phyloP scores from a whole-genome alignment of 108 stramenopile species.

The Nitzschia putrida region DNA sequence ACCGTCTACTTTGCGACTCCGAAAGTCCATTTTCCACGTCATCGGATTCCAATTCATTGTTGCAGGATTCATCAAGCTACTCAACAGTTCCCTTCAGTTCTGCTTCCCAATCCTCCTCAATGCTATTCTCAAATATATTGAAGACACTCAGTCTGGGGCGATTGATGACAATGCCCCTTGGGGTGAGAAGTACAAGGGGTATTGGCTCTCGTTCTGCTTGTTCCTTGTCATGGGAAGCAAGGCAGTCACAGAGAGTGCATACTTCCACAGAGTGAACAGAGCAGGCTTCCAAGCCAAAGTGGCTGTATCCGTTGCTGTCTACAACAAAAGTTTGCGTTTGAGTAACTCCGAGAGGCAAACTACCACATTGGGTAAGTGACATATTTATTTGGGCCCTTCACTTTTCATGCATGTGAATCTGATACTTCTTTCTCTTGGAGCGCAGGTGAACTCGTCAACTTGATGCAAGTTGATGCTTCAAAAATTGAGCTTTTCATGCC shows the following conservation, averaged over 20 bases:
- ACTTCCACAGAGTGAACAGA: conserved; percentile 67
- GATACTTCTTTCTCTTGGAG: neutral
- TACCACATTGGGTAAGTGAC: conserved; percentile 44
- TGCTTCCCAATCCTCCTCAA: conserved; percentile 68
- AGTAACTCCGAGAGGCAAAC: conserved; percentile 61
- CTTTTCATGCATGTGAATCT: neutral
- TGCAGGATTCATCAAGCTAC: conserved; percentile 52
- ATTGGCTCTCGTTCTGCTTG: conserved; percentile 66
- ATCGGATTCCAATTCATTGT: conserved; percentile 53
- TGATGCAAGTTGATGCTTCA: conserved; percentile 92
- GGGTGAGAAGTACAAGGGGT: conserved; percentile 58
- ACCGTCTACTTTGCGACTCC: neutral
- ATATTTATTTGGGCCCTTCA: neutral
- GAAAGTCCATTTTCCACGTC: conserved; percentile 39
- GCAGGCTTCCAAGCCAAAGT: conserved; percentile 34
- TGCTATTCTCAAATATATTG: conserved; percentile 59
- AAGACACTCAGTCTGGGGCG: conserved; percentile 58
- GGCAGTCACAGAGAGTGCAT: conserved; percentile 68
- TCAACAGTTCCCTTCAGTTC: conserved; percentile 70
- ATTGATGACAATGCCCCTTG: conserved; percentile 48
- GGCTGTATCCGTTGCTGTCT: conserved; percentile 78
- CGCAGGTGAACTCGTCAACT: conserved; percentile 79
- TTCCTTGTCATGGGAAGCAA: conserved; percentile 60
- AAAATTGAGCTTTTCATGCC: conserved; percentile 77
- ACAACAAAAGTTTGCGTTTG: conserved; percentile 83